These are phyloP conservation scores for Teunomyces pallodes DNA, from an alignment of 805 yeast genomes.

Conservation along the genomic window DNA sequence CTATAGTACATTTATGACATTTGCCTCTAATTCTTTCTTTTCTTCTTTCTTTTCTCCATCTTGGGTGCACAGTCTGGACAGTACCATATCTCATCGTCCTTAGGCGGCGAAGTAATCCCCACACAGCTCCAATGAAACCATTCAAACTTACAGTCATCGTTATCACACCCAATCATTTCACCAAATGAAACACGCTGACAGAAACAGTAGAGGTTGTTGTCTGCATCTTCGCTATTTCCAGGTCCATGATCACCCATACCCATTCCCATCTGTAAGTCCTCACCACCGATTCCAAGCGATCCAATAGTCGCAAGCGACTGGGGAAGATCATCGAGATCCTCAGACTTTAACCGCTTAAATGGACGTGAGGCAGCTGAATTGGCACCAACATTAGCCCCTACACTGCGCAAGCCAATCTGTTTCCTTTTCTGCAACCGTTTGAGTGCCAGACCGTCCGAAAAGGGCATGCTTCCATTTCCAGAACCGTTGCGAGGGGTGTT, in stretches of 20 bases:
- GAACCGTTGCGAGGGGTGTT: slow-evolving; percentile 28
- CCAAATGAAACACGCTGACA: slow-evolving; percentile 95
- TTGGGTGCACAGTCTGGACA: slow-evolving; percentile 76
- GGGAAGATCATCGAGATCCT: slow-evolving; percentile 12
- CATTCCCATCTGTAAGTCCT: slow-evolving; percentile 1
- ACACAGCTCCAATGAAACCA: slow-evolving; percentile 98
- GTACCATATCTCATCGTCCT: slow-evolving; percentile 80
- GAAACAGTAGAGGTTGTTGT: slow-evolving; percentile 63
- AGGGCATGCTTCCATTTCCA: slow-evolving; percentile 5
- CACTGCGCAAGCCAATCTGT: slow-evolving; percentile 8
- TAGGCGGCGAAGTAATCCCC: slow-evolving; percentile 83
- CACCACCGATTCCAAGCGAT: not conserved
- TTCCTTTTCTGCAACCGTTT: slow-evolving; percentile 27
- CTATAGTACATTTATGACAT: not conserved
- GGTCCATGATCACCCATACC: slow-evolving; percentile 8
- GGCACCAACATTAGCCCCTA: slow-evolving; percentile 6
- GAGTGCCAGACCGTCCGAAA: slow-evolving; percentile 7
- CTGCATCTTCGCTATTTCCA: slow-evolving; percentile 44
- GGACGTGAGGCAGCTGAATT: slow-evolving; percentile 6
- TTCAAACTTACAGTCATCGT: slow-evolving; percentile 79
- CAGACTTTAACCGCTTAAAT: slow-evolving; percentile 11
- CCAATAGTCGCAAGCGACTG: not conserved
- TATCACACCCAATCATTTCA: slow-evolving; percentile 95
- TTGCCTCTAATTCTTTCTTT: slow-evolving; percentile 26
- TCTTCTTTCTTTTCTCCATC: slow-evolving; percentile 44